Evolutionary conservation across 1,284 basidiomycete species (phyloP), one percentile per base, ranked within the genome.

Genomic region (Farysia itapuensis): DNA sequence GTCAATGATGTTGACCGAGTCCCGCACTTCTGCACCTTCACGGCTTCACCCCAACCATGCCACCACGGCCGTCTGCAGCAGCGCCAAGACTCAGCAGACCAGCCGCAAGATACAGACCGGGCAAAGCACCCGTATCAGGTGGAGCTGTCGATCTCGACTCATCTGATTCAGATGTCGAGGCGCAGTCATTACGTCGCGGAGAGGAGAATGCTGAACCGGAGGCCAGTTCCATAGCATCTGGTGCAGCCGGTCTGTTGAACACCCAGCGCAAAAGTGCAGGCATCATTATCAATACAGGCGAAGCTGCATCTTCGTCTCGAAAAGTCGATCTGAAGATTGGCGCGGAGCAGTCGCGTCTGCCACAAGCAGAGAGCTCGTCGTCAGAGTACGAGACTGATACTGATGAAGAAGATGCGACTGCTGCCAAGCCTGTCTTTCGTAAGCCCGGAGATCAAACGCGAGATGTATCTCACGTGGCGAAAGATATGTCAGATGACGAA

Each of bases 381-480:
- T 74, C 71, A 54, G 78, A 79, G 36, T 83, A 87, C 58, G 78
- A 79, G 45, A 78, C 78, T 14, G 85, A 85, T 39, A 86, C 85
- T 0, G 70, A 69, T 31, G 43, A 54, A 25, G 72, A 64, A 26
- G 37, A 38, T 12, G 36, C 21, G 15, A 40, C 47, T 5, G 38
- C 68, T 52, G n/a, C 48, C n/a, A 48, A 44, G 28, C 58, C 64
- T 1, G 45, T 53, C 19, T 57, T 65, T 33, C 60, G 61, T 13
- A 46, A 56, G 15, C 64, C 56, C 2, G 49, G 51, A n/a, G n/a
- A n/a, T n/a, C n/a, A n/a, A n/a, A n/a, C n/a, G n/a, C n/a, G n/a
- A n/a, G n/a, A n/a, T n/a, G n/a, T n/a, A 1, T n/a, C 49, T 7
- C 39, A 20, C 7, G 34, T 33, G 13, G 25, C 26, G 3, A 43